A percentile compares a stretch with the other conserved stretches of the same genome.
Conservation (phyloP, 495 filamentous ascomycete genomes). For the Penicillium steckii region DNA sequence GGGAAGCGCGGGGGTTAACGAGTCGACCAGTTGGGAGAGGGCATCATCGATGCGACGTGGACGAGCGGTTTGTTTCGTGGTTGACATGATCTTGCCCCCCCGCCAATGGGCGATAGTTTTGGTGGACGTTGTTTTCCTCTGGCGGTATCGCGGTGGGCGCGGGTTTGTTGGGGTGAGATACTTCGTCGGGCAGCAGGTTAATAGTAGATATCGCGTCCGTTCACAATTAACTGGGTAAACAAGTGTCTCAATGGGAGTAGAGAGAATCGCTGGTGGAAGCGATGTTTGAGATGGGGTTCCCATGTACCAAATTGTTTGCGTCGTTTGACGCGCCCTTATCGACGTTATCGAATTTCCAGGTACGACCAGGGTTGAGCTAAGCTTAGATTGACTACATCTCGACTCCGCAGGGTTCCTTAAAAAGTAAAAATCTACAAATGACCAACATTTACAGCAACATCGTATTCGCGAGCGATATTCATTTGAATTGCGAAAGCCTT, state of each 20-base stretch:
- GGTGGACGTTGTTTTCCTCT: slow-evolving; percentile 7
- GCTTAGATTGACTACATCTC: not conserved
- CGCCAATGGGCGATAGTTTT: slow-evolving; percentile 2
- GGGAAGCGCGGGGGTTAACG: slow-evolving; percentile 42
- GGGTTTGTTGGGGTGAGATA: not conserved
- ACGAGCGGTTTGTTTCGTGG: slow-evolving; percentile 28
- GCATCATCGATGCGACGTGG: slow-evolving; percentile 55
- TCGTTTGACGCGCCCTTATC: slow-evolving; percentile 11
- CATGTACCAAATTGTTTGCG: not conserved
- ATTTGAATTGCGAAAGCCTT: slow-evolving; percentile 20
- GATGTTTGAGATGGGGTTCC: slow-evolving; percentile 1
- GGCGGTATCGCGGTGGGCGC: not conserved
- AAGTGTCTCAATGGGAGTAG: not conserved
- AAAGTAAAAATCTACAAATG: no score
- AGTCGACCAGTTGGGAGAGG: slow-evolving; percentile 54
- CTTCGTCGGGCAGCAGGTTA: no score
- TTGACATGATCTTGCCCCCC: slow-evolving; percentile 35
- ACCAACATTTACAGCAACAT: no score
- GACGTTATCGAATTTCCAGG: slow-evolving; percentile 11
- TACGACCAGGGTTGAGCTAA: not conserved
- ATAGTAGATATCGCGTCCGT: no score
- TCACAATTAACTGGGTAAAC: not conserved
- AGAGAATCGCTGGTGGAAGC: not conserved
- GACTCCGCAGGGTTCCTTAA: no score
- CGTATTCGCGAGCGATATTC: slow-evolving; percentile 12